These are phyloP conservation scores for Meira nashicola DNA, from an alignment of 1,284 basidiomycete genomes.

Conservation along the genomic window DNA sequence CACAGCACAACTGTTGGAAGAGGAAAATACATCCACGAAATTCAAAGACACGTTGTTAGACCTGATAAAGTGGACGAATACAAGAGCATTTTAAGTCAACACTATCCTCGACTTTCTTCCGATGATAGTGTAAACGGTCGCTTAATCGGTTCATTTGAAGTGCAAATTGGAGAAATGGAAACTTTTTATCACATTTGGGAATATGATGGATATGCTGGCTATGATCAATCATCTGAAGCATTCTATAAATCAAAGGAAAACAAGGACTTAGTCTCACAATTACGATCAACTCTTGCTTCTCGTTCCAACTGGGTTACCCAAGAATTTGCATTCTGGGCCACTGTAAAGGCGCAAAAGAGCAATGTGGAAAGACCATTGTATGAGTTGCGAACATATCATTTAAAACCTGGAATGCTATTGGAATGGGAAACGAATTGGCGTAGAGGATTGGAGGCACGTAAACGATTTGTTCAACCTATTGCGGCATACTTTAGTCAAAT, in stretches of 20 bases:
- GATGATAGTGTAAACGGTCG: conserved; percentile 19
- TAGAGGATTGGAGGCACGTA: conserved; percentile 45
- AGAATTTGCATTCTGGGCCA: conserved; percentile 50
- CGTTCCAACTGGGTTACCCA: conserved; percentile 48
- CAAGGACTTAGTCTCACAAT: conserved; percentile 16
- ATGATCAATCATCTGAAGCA: conserved; percentile 32
- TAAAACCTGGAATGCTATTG: conserved; percentile 45
- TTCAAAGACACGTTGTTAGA: conserved; percentile 38
- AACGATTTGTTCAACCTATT: conserved; percentile 45
- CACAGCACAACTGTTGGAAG: conserved; percentile 29
- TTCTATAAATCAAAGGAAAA: conserved; percentile 16
- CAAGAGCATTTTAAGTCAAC: conserved; percentile 28
- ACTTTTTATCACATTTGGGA: conserved; percentile 52
- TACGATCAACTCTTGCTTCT: conserved; percentile 26
- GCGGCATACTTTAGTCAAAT: conserved; percentile 49
- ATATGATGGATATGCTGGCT: conserved; percentile 46
- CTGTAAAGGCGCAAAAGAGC: conserved; percentile 23
- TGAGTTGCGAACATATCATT: conserved; percentile 47
- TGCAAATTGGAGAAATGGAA: conserved; percentile 46
- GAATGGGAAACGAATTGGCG: conserved; percentile 51
- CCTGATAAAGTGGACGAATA: conserved; percentile 39
- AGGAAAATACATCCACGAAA: conserved; percentile 48
- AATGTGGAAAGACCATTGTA: conserved; percentile 22
- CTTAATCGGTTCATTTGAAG: conserved; percentile 43
- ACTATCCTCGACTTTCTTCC: conserved; percentile 34